Conservation (phyloP, 306 rosid genomes). For the Vigna trinervia region DNA sequence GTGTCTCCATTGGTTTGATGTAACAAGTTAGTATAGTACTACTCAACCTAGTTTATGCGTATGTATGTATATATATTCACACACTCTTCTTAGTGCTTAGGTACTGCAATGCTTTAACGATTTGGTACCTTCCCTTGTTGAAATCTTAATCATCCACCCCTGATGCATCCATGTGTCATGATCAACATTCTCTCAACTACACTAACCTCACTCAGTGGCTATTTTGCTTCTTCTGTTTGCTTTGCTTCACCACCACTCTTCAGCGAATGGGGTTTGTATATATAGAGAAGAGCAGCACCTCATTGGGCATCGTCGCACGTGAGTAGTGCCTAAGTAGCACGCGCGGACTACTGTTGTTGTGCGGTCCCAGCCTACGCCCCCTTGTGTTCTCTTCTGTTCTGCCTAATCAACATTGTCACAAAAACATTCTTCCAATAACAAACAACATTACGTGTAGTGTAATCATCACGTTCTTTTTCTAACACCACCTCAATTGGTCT, state of each 20-base stretch:
- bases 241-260: constrained; percentile 44
- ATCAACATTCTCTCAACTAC: constrained; percentile 9
- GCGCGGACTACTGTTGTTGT: constrained; percentile 61
- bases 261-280: constrained; percentile 42
- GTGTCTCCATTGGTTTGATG: constrained; percentile 62
- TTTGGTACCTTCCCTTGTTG: constrained; percentile 25
- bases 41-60: neutral
- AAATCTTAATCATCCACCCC: constrained; percentile 11
- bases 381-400: constrained; percentile 33
- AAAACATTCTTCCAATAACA: constrained; percentile 25
- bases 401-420: constrained; percentile 41
- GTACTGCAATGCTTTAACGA: constrained; percentile 24
- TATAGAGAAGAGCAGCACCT: neutral
- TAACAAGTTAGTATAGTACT: constrained; percentile 1
- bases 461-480: constrained; percentile 31
- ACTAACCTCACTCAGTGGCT: neutral
- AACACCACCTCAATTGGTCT: neutral
- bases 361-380: constrained; percentile 37
- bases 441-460: constrained; percentile 25
- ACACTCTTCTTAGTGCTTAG: neutral
- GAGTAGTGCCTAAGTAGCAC: constrained; percentile 61
- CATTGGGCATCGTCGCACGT: constrained; percentile 57
- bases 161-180: constrained; percentile 15
- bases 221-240: constrained; percentile 32
- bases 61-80: neutral